Base-by-base conservation (phyloP, 768 basidiomycete species). In the Inosperma sp. region DNA sequence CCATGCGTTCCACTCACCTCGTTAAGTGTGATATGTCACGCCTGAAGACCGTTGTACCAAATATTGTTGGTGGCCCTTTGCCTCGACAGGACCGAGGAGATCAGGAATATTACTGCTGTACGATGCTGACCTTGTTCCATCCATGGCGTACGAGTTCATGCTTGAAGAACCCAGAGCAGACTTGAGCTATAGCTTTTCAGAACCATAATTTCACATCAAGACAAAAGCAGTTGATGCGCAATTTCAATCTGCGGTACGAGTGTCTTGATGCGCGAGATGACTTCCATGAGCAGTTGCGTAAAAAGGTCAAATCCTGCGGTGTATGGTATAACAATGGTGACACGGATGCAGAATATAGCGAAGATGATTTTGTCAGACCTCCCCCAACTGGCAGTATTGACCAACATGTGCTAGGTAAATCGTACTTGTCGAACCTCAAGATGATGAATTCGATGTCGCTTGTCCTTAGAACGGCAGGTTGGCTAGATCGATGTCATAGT, bases 211-310 rank as follows among this genome's bases (percentile, higher is more conserved):
- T 68, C 36, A 49, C 48, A 16, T 4, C 19, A 3, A 4, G 27
- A 25, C 49, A 63, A 16, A 1, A 40, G 3, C 17, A 54, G n/a
- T 21, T 64, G 0, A 70, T 72, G 46, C 39, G 51, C 14, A 66
- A 68, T 47, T 63, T 70, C 23, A 62, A 70, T 51, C 27, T 72
- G 1, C 26, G 46, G n/a, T 69, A 71, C 56, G 69, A 72, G 46
- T 71, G 70, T 48, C 42, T 65, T 8, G 68, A 72, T 62, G 62
- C 64, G 2, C 31, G 64, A 21, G 69, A 72, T 55, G 68, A 70
- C 40, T 68, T 54, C 52, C 31, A 54, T 29, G 54, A 61, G 21
- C 53, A 54, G 51, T 12, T 56, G 5, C 53, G 56, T n/a, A 53
- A 47, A 33, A 58, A 49, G 33, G 40, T 19, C 4, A 19, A 29